Conservation (phyloP, 352 stramenopile species). For the Phytophthora citricola region DNA sequence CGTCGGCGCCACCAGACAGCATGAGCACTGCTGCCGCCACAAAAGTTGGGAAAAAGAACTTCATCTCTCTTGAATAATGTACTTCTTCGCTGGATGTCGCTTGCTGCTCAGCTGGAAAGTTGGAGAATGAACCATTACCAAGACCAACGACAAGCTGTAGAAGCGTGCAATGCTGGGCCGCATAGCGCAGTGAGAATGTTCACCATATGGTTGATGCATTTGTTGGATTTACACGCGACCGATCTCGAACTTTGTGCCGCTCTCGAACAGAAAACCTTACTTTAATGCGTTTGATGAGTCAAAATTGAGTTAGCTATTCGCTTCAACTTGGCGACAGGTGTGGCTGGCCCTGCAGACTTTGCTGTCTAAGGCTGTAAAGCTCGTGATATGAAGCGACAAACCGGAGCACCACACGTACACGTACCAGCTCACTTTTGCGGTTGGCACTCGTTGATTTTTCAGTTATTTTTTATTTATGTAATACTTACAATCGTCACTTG, state of each 20-base stretch:
- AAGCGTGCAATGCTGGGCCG: conserved; percentile 1
- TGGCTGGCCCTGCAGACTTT: too few relatives aligned
- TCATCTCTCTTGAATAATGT: conserved; percentile 16
- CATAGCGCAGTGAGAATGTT: background rate
- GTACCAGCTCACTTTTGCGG: too few relatives aligned
- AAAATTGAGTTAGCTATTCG: background rate
- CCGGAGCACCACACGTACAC: too few relatives aligned
- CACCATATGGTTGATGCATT: background rate
- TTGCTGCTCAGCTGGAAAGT: conserved; percentile 13
- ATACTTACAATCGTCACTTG: background rate
- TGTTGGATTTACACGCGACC: background rate
- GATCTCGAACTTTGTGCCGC: background rate
- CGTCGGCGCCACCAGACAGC: conserved; percentile 18
- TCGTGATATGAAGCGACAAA: too few relatives aligned
- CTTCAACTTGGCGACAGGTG: too few relatives aligned
- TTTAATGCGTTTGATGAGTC: background rate
- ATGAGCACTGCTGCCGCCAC: conserved; percentile 23
- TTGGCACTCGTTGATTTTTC: too few relatives aligned
- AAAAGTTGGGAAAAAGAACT: conserved; percentile 36
- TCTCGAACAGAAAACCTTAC: background rate
- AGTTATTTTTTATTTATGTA: too few relatives aligned
- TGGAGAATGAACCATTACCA: conserved; percentile 3
- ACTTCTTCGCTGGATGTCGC: background rate
- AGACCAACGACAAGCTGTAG: background rate
- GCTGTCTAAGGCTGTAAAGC: too few relatives aligned